Conservation (phyloP, 140 eudicot genomes). For the Bidens hawaiensis region DNA sequence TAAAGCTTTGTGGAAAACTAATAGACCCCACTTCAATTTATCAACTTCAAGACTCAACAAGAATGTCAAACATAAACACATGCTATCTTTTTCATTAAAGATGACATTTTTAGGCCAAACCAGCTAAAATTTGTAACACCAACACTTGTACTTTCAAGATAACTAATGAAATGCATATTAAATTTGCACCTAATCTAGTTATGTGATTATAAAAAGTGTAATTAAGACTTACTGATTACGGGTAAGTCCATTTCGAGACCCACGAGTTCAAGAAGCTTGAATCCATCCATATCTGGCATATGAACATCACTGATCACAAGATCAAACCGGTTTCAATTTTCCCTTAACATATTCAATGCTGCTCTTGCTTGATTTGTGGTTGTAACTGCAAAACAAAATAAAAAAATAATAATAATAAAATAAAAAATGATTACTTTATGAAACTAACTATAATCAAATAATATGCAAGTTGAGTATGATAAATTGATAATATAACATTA, state of each 20-base stretch:
- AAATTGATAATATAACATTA: neutral
- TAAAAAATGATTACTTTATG: neutral
- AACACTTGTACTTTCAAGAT: constrained; percentile 2
- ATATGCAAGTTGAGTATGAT: neutral
- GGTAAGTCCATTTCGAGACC: constrained; percentile 98
- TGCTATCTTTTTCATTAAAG: neutral
- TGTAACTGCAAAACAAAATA: constrained; percentile 52
- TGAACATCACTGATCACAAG: constrained; percentile 89
- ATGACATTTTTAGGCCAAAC: constrained; percentile 13
- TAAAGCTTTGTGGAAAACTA: neutral
- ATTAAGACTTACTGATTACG: constrained; percentile 66
- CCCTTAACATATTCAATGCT: constrained; percentile 80
- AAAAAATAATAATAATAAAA: too few relatives aligned
- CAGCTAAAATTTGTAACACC: constrained; percentile 3
- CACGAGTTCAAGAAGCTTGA: constrained; percentile 85
- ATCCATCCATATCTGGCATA: constrained; percentile 99
- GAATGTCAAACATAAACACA: constrained; percentile 7
- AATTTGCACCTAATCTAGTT: neutral
- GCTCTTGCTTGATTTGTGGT: constrained; percentile 52
- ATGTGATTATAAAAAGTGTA: neutral
- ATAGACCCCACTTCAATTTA: neutral
- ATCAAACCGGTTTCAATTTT: constrained; percentile 75
- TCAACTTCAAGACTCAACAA: constrained; percentile 9
- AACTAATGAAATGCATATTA: neutral
- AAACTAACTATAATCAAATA: constrained; percentile 5